Evolutionary conservation across 2,329 filamentous ascomycete genomes (phyloP), one percentile per base, ranked within the genome.

Genomic region (Rhynchosporium agropyri): DNA sequence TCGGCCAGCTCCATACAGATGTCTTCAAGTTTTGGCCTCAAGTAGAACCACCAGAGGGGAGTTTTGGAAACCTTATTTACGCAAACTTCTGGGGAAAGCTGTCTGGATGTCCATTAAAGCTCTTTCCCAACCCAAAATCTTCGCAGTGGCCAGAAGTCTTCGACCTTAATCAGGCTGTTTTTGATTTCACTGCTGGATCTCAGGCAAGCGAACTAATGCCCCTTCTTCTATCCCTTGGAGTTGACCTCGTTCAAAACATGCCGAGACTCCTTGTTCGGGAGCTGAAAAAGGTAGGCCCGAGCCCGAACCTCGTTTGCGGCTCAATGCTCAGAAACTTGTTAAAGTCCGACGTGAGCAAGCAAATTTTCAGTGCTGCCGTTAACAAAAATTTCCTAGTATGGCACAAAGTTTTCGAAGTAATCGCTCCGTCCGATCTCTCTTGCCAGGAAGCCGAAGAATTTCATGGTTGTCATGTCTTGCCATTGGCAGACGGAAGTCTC

Each of bases 401-500:
- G 13, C 33, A 55, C 10, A 53, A 54, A 4, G 40, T 70, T 8
- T 42, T 69, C 3, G 4, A 53, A 43, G 55, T 61, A 26, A 9
- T 58, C 0, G 62, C 63, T 57, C 66, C 59, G 43, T 38, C 42
- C 13, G 61, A 56, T 20, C 8, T 40, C 3, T 33, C 33, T 4
- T 26, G 3, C 28, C 29, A 43, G 3, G 68, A 64, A 15, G 42
- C 66, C 10, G 42, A 65, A 15, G 55, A 69, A 9, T 59, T 74
- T 13, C 62, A 71, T 40, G 70, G 68, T 7, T 74, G 73, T 48
- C 58, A 63, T 28, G 50, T 74, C 57, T 29, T 74, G 6, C 73
- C 70, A 4, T 66, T 74, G 5, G 62, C 57, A 29, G 60, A 71
- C 49, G 66, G 67, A 13, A 67, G 13, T 9, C 50, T 74, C 28